phyloP scores from a whole-genome alignment of 2,329 filamentous ascomycete species.

The Hortaea sp. region DNA sequence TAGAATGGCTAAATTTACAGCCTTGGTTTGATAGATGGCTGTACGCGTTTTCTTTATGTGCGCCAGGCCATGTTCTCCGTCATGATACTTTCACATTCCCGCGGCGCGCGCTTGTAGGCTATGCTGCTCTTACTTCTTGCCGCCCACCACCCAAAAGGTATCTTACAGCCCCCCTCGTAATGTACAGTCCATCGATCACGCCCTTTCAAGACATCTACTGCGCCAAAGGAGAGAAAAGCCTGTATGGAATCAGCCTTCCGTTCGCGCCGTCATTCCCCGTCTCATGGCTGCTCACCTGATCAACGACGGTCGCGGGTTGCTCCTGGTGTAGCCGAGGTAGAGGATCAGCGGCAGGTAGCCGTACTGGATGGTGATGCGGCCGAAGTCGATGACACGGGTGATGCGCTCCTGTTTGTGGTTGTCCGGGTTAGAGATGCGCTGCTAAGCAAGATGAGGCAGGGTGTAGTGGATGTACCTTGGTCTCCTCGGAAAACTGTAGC shows the following conservation, averaged over 20 bases:
- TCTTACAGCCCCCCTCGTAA: too few relatives aligned
- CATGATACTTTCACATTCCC: too few relatives aligned
- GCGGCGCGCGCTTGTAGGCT: too few relatives aligned
- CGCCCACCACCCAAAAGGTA: too few relatives aligned
- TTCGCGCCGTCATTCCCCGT: not conserved
- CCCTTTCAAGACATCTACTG: constrained; percentile 13
- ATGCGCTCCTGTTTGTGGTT: constrained; percentile 73
- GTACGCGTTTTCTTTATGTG: too few relatives aligned
- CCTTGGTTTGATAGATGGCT: too few relatives aligned
- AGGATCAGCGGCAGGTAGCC: constrained; percentile 94
- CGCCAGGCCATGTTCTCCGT: too few relatives aligned
- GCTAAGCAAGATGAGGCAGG: constrained; percentile 1
- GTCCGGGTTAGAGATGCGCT: constrained; percentile 17
- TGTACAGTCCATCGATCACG: too few relatives aligned
- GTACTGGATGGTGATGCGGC: constrained; percentile 90
- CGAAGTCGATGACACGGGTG: constrained; percentile 89
- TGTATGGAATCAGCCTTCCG: not conserved
- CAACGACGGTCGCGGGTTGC: constrained; percentile 75
- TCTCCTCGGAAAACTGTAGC: constrained; percentile 79
- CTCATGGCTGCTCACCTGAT: constrained; percentile 45
- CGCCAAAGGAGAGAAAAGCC: constrained; percentile 22
- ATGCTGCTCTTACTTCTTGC: too few relatives aligned
- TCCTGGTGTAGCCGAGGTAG: constrained; percentile 94
- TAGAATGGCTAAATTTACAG: too few relatives aligned
- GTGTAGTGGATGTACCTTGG: constrained; percentile 57